These are phyloP conservation scores for Friedmanniomyces simplex DNA, from an alignment of 495 filamentous ascomycete genomes.

Conservation along the genomic window DNA sequence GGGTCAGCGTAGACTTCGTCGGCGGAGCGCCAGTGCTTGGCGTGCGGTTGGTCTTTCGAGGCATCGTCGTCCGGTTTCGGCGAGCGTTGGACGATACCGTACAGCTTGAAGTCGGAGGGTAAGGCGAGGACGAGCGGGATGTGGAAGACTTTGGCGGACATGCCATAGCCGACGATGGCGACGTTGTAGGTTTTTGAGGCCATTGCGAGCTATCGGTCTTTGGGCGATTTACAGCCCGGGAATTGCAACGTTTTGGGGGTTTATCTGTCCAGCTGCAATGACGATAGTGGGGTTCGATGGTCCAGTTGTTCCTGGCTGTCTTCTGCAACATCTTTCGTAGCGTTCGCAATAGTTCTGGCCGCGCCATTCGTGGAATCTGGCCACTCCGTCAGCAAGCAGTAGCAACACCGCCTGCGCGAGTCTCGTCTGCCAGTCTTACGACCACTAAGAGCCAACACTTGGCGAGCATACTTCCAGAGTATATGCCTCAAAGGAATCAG, in stretches of 20 bases:
- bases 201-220: constrained; percentile 9
- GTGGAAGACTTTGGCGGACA: constrained; percentile 84
- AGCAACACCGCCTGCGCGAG: no score
- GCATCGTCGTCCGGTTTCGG: constrained; percentile 54
- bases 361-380: not conserved
- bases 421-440: no score
- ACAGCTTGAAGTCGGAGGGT: constrained; percentile 50
- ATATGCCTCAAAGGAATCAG: not conserved
- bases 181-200: constrained; percentile 44
- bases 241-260: no score
- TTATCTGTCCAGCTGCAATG: not conserved
- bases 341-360: no score
- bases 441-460: no score
- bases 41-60: constrained; percentile 53
- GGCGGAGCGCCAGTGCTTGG: constrained; percentile 52
- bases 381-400: no score
- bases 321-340: no score
- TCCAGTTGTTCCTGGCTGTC: not conserved
- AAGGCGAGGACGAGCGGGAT: constrained; percentile 70
- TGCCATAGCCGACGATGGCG: constrained; percentile 55
- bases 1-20: constrained; percentile 56
- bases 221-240: not conserved
- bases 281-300: not conserved
- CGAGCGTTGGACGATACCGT: constrained; percentile 72
- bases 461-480: no score